A percentile compares a stretch with the other conserved stretches of the same genome.
Conservation (phyloP, 1,284 basidiomycete species). For the Ceratobasidium sp. region DNA sequence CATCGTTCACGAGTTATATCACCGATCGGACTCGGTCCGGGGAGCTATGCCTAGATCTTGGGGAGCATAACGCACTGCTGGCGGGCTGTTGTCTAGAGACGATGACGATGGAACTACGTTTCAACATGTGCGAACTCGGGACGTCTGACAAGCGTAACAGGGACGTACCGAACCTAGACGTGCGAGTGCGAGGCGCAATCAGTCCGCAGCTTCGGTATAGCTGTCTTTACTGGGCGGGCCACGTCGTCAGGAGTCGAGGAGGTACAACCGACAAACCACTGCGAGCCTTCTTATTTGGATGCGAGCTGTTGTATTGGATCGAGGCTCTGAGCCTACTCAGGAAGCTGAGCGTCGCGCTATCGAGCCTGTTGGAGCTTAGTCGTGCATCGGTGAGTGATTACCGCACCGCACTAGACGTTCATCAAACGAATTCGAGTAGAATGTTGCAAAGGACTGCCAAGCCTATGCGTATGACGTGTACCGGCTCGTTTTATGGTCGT, state of each 20-base stretch:
- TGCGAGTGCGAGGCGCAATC: conserved; percentile 1
- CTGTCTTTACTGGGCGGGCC: conserved; percentile 32
- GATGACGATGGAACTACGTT: conserved; percentile 15
- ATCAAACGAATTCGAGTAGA: no score
- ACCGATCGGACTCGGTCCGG: background rate
- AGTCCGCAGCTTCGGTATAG: conserved; percentile 11
- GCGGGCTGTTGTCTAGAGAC: conserved; percentile 15
- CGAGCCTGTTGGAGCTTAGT: background rate
- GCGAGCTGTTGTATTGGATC: conserved; percentile 38
- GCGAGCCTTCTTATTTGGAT: background rate
- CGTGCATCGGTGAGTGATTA: conserved; percentile 15
- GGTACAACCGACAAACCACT: background rate
- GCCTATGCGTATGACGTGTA: no score
- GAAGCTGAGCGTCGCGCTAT: no score
- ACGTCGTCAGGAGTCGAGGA: background rate
- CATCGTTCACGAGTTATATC: conserved; percentile 42
- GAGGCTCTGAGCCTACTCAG: conserved; percentile 39
- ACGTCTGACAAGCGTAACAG: conserved; percentile 14
- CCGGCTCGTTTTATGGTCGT: no score
- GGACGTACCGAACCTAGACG: conserved; percentile 16
- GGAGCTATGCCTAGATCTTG: background rate
- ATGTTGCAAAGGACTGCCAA: no score
- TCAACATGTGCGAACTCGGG: conserved; percentile 26
- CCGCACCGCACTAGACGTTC: background rate
- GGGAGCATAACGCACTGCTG: conserved; percentile 6